Evolutionary conservation across 2,329 filamentous ascomycete genomes (phyloP), one percentile per base, ranked within the genome.

Genomic region (Hymenoscyphus occultus): DNA sequence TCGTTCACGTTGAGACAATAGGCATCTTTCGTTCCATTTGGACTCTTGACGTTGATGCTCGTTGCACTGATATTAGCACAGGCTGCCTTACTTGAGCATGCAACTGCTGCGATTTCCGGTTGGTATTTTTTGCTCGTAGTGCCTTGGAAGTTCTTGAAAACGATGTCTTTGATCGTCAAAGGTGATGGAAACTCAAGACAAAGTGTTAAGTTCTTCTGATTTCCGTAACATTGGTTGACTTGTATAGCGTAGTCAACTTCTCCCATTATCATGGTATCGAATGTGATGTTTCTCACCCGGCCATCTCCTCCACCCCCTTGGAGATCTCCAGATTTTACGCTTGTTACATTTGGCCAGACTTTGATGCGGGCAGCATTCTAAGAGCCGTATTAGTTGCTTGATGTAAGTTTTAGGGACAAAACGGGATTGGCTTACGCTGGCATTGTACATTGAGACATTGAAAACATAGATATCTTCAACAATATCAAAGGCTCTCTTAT

Each of bases 341-440:
- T 81, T 3, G 80, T 71, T 2, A 71, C 64, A 63, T 74, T 73
- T 35, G 88, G 87, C 89, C 88, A 91, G 63, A 90, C 88, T 76
- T 91, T 91, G 78, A 92, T 90, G 65, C 89, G 85, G 0, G 88
- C 89, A 39, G 86, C 88, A 68, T 90, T 85, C 62, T 83, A 79
- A 2, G 35, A 35, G 73, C 74, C 64, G 80, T 78, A 70, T 76
- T 74, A 76, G 77, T 74, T 60, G 39, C 42, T 19, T 65, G 72
- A 66, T 77, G 69, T 48, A 13, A 56, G 6, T 22, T 45, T 14
- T 3, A 7, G 68, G 16, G 10, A 10, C 9, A 69, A 14, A 45
- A 59, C 60, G 7, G 4, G 76, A 5, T 6, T 22, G 56, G 77
- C 72, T 71, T 76, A 71, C 64, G 4, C 65, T 68, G 32, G 84